phyloP scores from a whole-genome alignment of 192 early-diverging fungal genomes.

The Thamnidium elegans region DNA sequence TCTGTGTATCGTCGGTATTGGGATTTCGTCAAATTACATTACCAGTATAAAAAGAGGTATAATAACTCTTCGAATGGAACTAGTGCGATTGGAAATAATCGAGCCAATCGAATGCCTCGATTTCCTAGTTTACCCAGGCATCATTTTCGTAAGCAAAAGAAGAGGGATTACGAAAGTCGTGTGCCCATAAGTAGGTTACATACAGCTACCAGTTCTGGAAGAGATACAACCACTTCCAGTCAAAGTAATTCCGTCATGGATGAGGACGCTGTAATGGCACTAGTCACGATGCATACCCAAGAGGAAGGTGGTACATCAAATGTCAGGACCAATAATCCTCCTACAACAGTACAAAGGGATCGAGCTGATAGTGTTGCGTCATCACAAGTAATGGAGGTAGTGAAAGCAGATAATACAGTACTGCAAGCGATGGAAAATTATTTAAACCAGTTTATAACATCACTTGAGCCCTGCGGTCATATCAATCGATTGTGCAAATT shows the following conservation, averaged over 20 bases:
- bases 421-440: conserved; percentile 14
- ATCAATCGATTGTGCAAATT: conserved; percentile 50
- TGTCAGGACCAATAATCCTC: too few species aligned
- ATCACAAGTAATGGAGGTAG: not conserved
- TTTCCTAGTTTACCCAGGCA: conserved; percentile 24
- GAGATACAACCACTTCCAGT: not conserved
- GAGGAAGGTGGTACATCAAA: too few species aligned
- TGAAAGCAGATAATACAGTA: not conserved
- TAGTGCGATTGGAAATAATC: too few species aligned
- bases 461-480: conserved; percentile 36
- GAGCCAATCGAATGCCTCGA: conserved; percentile 14
- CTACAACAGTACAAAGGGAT: not conserved
- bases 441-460: conserved; percentile 38
- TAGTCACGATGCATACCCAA: not conserved
- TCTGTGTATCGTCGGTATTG: conserved; percentile 26
- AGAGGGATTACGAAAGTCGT: not conserved
- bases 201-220: not conserved
- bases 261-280: conserved; percentile 1
- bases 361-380: not conserved
- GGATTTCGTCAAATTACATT: conserved; percentile 37
- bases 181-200: not conserved
- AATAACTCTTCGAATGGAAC: too few species aligned
- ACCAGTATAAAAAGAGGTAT: conserved; percentile 12
- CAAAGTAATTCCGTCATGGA: not conserved
- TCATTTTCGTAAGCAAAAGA: conserved; percentile 3